Evolutionary conservation across 352 stramenopile species (phyloP), one percentile per base, ranked within the genome.

Genomic region (Globisporangium cederbergense): DNA sequence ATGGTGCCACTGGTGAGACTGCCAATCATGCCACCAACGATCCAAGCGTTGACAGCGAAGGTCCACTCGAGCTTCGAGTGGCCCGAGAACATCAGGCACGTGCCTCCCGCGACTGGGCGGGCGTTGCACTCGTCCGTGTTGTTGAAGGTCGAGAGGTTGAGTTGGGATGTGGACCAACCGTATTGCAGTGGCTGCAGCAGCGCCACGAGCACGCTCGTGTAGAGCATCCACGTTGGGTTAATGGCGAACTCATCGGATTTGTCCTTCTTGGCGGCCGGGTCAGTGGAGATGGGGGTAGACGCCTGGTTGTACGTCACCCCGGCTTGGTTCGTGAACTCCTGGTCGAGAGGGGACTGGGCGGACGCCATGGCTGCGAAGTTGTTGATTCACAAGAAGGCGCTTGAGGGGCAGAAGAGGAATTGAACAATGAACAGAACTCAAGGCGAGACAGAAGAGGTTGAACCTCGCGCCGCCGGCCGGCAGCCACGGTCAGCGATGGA

Each of bases 161-260:
- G 68, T 58, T 93, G 84, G 14, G 75, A 76, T 4, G 80, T 77
- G 11, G 76, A 80, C 84, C 77, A 86, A 32, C 77, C 75, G 58
- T 73, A 78, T 65, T 86, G 77, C 28, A 79, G 47, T 7, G 78
- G 58, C 42, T 82, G 77, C 30, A 91, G 55, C 45, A 88, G 52
- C 46, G 70, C 65, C 22, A 93, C 66, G 6, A 74, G 36, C 4
- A 79, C 63, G 46, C 81, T 92, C 32, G 71, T 65, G 65, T 78
- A 89, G 36, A 89, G 73, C 14, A 83, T 65, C 38, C 60, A 69
- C 46, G 46, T 32, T 20, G 46, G 46, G 46, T 32, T 52, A 20
- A 52, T 54, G 22, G 47, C 47, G 22, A 54, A 54, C 47, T 54
- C 47, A 18, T 4, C 11, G 6, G 47, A 20, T 18, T 62, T 52